phyloP scores from a whole-genome alignment of 2,329 filamentous ascomycete genomes.

The Beauveria caledonica region DNA sequence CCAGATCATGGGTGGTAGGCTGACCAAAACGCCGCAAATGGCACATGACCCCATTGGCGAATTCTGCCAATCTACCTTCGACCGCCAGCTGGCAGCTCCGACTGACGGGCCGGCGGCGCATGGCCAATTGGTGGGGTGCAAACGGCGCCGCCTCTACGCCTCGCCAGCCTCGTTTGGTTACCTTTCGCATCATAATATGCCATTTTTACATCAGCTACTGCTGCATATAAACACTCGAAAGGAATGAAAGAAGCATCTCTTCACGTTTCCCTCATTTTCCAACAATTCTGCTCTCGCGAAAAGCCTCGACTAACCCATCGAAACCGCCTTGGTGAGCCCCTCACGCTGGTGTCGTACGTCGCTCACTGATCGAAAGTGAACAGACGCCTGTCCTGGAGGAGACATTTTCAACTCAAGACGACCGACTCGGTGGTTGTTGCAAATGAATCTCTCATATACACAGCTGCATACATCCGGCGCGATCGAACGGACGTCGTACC shows the following conservation, averaged over 20 bases:
- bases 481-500: neutral
- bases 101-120: neutral
- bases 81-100: constrained; percentile 6
- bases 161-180: neutral
- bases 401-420: constrained; percentile 4
- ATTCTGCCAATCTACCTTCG: neutral
- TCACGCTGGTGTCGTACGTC: constrained; percentile 1
- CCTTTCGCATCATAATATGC: neutral
- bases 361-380: constrained; percentile 6
- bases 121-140: neutral
- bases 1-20: neutral
- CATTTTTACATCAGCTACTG: no score
- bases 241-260: neutral
- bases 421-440: constrained; percentile 4
- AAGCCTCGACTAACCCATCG: neutral
- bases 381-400: neutral
- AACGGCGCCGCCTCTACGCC: neutral
- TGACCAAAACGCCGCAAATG: neutral
- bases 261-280: neutral
- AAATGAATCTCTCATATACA: neutral
- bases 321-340: neutral
- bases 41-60: constrained; percentile 3
- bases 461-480: neutral
- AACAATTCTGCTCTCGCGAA: neutral
- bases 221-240: neutral